phyloP scores from a whole-genome alignment of 495 filamentous ascomycete species.

The Sphaerosporella brunnea region DNA sequence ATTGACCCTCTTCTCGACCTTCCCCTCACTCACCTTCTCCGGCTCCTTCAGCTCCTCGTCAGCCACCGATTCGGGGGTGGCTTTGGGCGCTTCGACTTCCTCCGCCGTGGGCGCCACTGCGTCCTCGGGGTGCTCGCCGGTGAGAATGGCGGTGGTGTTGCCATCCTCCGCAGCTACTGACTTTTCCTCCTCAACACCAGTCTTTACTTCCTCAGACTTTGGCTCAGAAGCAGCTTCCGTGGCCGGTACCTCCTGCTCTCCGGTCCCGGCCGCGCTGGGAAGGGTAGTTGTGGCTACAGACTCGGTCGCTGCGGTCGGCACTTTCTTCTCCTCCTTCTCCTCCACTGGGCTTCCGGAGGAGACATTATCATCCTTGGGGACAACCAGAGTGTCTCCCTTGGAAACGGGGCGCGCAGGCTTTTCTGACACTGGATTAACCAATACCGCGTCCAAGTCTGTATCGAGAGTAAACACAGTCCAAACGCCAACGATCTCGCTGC shows the following conservation, averaged over 20 bases:
- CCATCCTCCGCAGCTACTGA: not conserved
- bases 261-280: conserved; percentile 8
- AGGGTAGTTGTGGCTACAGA: conserved; percentile 10
- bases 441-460: conserved; percentile 10
- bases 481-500: conserved; percentile 11
- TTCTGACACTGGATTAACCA: conserved; percentile 5
- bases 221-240: not conserved
- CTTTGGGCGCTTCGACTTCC: not conserved
- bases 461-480: conserved; percentile 22
- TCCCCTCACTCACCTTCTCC: too few relatives aligned
- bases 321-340: not conserved
- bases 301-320: not conserved
- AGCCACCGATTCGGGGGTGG: too few relatives aligned
- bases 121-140: conserved; percentile 14
- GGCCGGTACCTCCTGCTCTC: not conserved
- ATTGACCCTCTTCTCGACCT: too few relatives aligned
- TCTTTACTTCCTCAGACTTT: not conserved
- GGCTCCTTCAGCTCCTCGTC: too few relatives aligned
- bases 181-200: not conserved
- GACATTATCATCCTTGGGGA: not conserved
- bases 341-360: too few relatives aligned
- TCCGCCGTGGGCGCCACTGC: not conserved
- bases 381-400: too few relatives aligned
- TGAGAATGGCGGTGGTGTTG: conserved; percentile 2
- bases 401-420: not conserved